Evolutionary conservation across 208 protist genomes (phyloP), one percentile per base, ranked within the genome.

Genomic region (Herpetomonas muscarum): DNA sequence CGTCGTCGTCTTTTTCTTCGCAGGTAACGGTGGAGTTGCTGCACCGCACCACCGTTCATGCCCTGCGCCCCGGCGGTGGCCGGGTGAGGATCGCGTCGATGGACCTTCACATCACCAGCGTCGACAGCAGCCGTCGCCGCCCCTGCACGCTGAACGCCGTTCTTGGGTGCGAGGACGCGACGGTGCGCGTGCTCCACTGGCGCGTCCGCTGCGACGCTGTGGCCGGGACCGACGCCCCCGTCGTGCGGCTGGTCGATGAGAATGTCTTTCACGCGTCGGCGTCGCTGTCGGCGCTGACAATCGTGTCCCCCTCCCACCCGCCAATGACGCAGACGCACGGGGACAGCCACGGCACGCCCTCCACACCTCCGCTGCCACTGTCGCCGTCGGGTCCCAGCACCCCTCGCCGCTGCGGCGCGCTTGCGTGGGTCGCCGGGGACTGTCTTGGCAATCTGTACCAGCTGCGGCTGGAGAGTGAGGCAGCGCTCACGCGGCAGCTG

Each of bases 381-480:
- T 17, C 34, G 15, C 34, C 34, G 7, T 15, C 34, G 7, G 34
- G 10, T 7, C 34, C 7, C 34, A 28, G 24, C 28, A 39, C 25
- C 24, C 32, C 52, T 6, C 41, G 9, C 41, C 5, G 15, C 41
- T 46, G 41, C 41, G 41, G 4, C 17, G 44, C 30, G 13, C 47
- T 71, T 7, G 32, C 57, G 30, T 86, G 82, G 67, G 61, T 92
- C 22, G 81, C 63, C 4, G 85, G 85, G 0, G 85, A 92, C 47
- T 63, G 31, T 15, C 68, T 92, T 17, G 85, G 85, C 21, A 87
- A 89, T 56, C 55, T 92, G 1, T 90, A 90, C 55, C 81, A 87
- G 64, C 62, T 92, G 34, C 64, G 54, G 32, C 67, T 88, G 7
- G 46, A 79, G 30, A 57, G 55, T 24, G 63, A 63, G 21, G 56